Evolutionary conservation across 2,329 filamentous ascomycete species (phyloP).

Genomic region (Fusarium humuli): DNA sequence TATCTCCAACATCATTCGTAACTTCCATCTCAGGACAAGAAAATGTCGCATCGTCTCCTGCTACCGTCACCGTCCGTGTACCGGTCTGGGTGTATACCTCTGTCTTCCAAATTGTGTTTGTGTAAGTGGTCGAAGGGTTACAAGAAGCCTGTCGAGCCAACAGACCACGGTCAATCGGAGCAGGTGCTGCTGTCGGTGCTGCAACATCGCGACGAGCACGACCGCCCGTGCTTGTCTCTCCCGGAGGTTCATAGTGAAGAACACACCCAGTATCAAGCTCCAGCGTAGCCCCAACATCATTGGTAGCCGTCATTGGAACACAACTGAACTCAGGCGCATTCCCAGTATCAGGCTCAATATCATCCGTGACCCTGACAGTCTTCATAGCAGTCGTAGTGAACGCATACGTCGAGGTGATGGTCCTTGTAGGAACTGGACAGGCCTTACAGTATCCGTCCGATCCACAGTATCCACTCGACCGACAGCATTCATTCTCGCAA

Average conservation of each 20-base stretch:
- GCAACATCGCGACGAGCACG: not conserved
- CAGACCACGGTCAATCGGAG: no score
- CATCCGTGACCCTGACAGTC: constrained; percentile 3
- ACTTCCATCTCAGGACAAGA: constrained; percentile 24
- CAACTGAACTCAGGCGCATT: constrained; percentile 11
- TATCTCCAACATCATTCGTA: constrained; percentile 4
- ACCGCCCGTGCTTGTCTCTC: not conserved
- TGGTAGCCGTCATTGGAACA: constrained; percentile 14
- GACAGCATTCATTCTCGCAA: constrained; percentile 15
- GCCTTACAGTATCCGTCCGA: constrained; percentile 9
- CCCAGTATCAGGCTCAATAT: constrained; percentile 13
- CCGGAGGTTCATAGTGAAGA: constrained; percentile 3
- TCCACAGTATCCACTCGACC: not conserved
- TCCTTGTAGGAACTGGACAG: constrained; percentile 6
- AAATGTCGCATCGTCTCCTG: constrained; percentile 6
- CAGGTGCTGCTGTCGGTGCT: rapidly evolving
- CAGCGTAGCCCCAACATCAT: not conserved
- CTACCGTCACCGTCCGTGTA: not conserved
- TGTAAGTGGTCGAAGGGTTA: not conserved
- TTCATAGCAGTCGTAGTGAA: constrained; percentile 9
- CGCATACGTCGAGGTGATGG: constrained; percentile 2
- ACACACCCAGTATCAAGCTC: constrained; percentile 10
- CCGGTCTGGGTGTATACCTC: not conserved
- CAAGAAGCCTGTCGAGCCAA: not conserved
- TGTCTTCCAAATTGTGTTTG: not conserved